phyloP scores from a whole-genome alignment of 202 grass and related monocot genomes.

The Hordeum pubiflorum region DNA sequence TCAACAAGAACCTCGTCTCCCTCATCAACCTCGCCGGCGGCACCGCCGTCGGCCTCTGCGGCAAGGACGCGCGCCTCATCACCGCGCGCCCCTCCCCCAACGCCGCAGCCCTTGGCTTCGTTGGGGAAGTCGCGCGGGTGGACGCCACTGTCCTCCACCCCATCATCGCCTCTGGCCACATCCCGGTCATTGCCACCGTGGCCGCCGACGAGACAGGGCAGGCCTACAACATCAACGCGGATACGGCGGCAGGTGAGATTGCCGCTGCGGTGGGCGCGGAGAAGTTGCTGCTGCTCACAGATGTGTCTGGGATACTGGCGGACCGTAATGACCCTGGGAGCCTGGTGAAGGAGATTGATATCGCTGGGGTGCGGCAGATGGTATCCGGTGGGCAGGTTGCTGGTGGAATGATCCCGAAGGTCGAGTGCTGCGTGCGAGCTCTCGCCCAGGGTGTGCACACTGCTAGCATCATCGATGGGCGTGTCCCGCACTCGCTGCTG shows the following conservation, averaged over 20 bases:
- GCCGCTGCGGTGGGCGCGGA: constrained; percentile 57
- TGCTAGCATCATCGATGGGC: constrained; percentile 81
- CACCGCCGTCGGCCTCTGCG: constrained; percentile 66
- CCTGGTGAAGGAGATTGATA: constrained; percentile 79
- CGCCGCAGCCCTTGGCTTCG: constrained; percentile 56
- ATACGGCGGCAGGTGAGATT: constrained; percentile 74
- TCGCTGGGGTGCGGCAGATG: constrained; percentile 55
- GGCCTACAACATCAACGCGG: constrained; percentile 83
- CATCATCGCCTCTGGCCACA: constrained; percentile 49
- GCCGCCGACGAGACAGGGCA: constrained; percentile 64
- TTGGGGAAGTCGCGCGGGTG: constrained; percentile 67
- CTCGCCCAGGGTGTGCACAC: constrained; percentile 74
- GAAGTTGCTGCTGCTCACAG: constrained; percentile 75
- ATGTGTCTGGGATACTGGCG: constrained; percentile 66
- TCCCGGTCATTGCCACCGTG: constrained; percentile 83
- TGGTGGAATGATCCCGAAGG: constrained; percentile 95
- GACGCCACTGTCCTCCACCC: constrained; percentile 60
- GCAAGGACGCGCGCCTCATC: constrained; percentile 83
- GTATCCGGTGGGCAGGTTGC: constrained; percentile 64
- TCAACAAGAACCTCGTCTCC: constrained; percentile 81
- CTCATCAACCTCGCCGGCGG: constrained; percentile 59
- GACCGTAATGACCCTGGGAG: constrained; percentile 64
- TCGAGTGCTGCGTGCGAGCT: constrained; percentile 68
- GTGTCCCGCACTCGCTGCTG: constrained; percentile 65
- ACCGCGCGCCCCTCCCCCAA: constrained; percentile 64